Evolutionary conservation across 768 basidiomycete genomes (phyloP), one percentile per base, ranked within the genome.

Genomic region (Mycena haematopus): DNA sequence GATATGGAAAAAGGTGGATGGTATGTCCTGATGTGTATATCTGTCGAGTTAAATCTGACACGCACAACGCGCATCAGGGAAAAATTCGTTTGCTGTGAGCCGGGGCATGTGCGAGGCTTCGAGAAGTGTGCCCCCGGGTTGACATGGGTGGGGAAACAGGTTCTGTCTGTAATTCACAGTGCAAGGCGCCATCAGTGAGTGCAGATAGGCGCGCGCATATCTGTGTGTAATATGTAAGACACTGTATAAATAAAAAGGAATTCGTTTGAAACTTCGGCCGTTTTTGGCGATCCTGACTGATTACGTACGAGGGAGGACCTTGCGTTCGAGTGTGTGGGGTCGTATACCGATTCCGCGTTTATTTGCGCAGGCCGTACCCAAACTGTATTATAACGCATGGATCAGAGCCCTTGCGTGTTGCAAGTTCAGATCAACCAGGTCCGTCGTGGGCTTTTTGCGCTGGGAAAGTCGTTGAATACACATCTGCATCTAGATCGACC

Each of bases 1-100:
- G 96, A 99, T 72, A 94, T 99, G 93, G 93, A 98, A 71, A 82
- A 84, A 7, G 83, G 84, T 0, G 96, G 96, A 73, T 96, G 93
- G 93, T 95, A 72, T 65, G 85, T 24, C 25, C 54, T 45, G 29
- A 35, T 13, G 14, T 6, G 17, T 15, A 22, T 36, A 31, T 25
- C 24, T 33, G 9, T 21, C 8, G 5, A 45, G 10, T 27, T 11
- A 55, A n/a, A 24, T 47, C 57, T 62, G 29, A 31, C 9, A 9
- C 4, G 9, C 29, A 31, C 29, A 19, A 50, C 46, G 40, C 49
- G 10, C 8, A 0, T 14, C 60, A 91, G 93, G 94, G 88, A 93
- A 62, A 82, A 75, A 38, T 98, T 87, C 72, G 83, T 97, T 44
- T 98, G 96, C 68, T 87, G 97, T 58, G 96, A 99, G 76, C 96